Evolutionary conservation across 768 basidiomycete species (phyloP).

Genomic region (Chlorophyllum brunneum): DNA sequence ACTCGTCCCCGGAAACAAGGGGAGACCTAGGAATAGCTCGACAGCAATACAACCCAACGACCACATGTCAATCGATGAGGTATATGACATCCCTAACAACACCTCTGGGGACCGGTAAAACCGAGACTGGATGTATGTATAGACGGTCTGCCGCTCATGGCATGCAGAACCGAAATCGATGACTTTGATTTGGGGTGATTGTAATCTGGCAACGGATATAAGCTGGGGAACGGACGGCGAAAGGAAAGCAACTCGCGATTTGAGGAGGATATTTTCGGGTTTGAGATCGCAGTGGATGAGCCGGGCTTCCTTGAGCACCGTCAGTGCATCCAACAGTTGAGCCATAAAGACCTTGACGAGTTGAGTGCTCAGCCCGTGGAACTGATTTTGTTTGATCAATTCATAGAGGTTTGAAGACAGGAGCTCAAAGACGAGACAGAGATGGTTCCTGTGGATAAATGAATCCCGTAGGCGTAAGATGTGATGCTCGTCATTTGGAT

Average conservation of each 20-base stretch:
- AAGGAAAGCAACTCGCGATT: conserved; percentile 57
- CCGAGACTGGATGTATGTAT: conserved; percentile 98
- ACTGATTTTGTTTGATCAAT: conserved; percentile 99
- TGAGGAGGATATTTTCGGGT: conserved; percentile 96
- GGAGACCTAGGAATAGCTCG: conserved; percentile 93
- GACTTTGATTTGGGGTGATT: conserved; percentile 97
- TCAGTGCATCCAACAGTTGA: conserved; percentile 88
- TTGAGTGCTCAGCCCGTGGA: conserved; percentile 94
- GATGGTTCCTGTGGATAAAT: conserved; percentile 94
- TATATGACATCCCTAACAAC: conserved; percentile 90
- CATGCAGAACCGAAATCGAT: conserved; percentile 99
- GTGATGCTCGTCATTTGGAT: conserved; percentile 94
- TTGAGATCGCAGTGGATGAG: conserved; percentile 98
- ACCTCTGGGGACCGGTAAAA: conserved; percentile 99
- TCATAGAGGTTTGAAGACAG: conserved; percentile 98
- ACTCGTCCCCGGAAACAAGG: conserved; percentile 96
- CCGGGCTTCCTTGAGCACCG: conserved; percentile 90
- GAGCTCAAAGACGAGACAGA: conserved; percentile 97
- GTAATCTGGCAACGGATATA: conserved; percentile 52
- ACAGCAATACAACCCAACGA: conserved; percentile 97
- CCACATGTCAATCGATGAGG: conserved; percentile 98
- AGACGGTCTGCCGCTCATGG: conserved; percentile 98
- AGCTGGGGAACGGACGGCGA: conserved; percentile 2
- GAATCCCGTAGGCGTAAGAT: conserved; percentile 93
- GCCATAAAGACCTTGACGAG: conserved; percentile 99